Conservation (phyloP, 768 basidiomycete species). For the Candolleomyces eurysporus region DNA sequence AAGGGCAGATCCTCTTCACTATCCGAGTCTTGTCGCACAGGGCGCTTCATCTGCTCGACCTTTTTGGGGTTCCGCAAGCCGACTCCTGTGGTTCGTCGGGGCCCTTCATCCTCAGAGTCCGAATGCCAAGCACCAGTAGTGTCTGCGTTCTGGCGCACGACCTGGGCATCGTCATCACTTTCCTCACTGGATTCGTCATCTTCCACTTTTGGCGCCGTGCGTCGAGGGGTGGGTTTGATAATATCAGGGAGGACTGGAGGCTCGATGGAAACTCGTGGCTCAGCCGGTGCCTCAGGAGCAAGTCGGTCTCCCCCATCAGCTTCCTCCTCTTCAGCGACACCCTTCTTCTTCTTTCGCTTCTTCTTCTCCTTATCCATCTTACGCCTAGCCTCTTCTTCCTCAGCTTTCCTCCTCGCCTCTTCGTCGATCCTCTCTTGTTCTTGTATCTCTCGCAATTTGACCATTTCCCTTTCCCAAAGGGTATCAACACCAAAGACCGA, state of each 20-base stretch:
- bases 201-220: conserved; percentile 35
- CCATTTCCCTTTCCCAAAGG: conserved; percentile 89
- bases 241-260: conserved; percentile 46
- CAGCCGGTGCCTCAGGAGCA: conserved; percentile 9
- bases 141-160: conserved; percentile 11
- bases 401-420: conserved; percentile 45
- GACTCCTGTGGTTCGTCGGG: conserved; percentile 55
- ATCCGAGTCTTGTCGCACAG: conserved; percentile 39
- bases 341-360: conserved; percentile 44
- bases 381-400: conserved; percentile 45
- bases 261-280: conserved; percentile 31
- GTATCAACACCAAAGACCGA: conserved; percentile 95
- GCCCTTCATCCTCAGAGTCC: conserved; percentile 61
- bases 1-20: conserved; percentile 84
- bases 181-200: conserved; percentile 50
- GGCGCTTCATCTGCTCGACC: conserved; percentile 15
- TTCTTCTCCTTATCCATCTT: conserved; percentile 47
- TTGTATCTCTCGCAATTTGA: conserved; percentile 76
- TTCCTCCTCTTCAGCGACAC: conserved; percentile 12
- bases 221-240: conserved; percentile 34
- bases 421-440: conserved; percentile 59
- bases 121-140: conserved; percentile 38
- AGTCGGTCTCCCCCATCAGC: conserved; percentile 10
- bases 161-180: conserved; percentile 35
- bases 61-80: conserved; percentile 47